These are phyloP conservation scores for Pestalotiopsis sp. DNA, from an alignment of 2,329 filamentous ascomycete species.

Conservation along the genomic window DNA sequence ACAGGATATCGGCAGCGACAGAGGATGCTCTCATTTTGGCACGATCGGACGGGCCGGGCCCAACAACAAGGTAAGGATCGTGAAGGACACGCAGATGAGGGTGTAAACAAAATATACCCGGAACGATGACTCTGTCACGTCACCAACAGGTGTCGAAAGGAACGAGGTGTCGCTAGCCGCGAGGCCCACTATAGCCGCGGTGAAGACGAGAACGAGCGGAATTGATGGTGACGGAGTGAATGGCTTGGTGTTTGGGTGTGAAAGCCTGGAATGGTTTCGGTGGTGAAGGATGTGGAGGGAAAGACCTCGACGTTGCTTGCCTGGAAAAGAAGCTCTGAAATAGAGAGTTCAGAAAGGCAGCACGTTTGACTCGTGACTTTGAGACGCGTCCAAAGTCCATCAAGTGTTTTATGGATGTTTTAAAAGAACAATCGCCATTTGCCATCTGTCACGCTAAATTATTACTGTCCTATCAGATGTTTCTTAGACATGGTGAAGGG, in stretches of 20 bases:
- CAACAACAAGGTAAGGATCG: not conserved
- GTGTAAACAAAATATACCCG: not conserved
- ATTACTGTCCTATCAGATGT: not conserved
- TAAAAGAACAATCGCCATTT: not conserved
- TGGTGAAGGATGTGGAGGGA: not conserved
- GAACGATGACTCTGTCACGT: not conserved
- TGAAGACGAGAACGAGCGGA: not conserved
- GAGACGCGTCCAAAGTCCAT: not conserved
- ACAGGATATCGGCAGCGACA: slow-evolving; percentile 35
- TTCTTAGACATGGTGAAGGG: not conserved
- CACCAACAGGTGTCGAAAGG: not conserved
- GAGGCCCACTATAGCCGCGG: not conserved
- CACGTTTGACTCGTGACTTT: not conserved
- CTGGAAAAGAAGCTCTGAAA: not conserved
- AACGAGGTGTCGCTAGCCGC: not conserved
- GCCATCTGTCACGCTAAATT: not conserved
- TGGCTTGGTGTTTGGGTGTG: not conserved
- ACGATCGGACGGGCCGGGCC: not conserved
- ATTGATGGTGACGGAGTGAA: not conserved
- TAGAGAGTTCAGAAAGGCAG: not conserved
- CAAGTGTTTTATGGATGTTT: not conserved
- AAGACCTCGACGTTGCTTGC: not conserved
- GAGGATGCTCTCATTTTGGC: slow-evolving; percentile 39
- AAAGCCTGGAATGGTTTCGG: not conserved
- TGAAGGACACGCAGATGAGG: not conserved